Evolutionary conservation across 2,329 filamentous ascomycete species (phyloP).

Genomic region (Cadophora sp.): DNA sequence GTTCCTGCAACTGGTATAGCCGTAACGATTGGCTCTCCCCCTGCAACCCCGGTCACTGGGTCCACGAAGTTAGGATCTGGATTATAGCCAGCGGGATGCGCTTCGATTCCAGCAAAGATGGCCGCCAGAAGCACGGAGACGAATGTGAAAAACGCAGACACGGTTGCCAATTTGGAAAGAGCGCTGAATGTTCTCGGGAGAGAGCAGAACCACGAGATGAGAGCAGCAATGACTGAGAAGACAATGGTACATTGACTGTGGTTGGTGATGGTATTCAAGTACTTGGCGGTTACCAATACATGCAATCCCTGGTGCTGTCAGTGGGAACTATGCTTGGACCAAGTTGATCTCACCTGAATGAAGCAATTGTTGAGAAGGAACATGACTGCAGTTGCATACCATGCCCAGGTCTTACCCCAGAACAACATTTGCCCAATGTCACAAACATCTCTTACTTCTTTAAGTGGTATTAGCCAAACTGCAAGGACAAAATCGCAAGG

Average conservation of each 20-base stretch:
- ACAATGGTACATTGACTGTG: slow-evolving; percentile 77
- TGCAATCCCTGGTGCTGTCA: slow-evolving; percentile 68
- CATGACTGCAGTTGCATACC: slow-evolving; percentile 78
- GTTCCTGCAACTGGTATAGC: slow-evolving; percentile 72
- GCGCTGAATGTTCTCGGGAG: slow-evolving; percentile 85
- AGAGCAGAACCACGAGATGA: slow-evolving; percentile 80
- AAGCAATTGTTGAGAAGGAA: slow-evolving; percentile 95
- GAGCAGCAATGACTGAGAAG: slow-evolving; percentile 76
- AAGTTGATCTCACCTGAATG: slow-evolving; percentile 64
- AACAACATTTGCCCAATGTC: slow-evolving; percentile 97
- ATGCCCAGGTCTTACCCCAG: slow-evolving; percentile 79
- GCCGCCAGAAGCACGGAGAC: slow-evolving; percentile 84
- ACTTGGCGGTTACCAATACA: slow-evolving; percentile 83
- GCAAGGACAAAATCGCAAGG: background rate
- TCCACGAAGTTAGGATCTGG: slow-evolving; percentile 50
- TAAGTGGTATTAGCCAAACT: background rate
- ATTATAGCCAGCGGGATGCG: slow-evolving; percentile 72
- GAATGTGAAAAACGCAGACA: slow-evolving; percentile 87
- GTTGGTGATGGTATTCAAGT: slow-evolving; percentile 86
- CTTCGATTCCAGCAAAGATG: slow-evolving; percentile 80
- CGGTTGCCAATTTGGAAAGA: slow-evolving; percentile 78
- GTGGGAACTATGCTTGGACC: background rate
- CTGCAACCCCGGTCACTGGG: slow-evolving; percentile 36
- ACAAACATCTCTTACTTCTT: slow-evolving; percentile 86
- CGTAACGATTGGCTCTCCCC: slow-evolving; percentile 71